Conservation (phyloP, 768 basidiomycete genomes). For the Hemileccinum impolitum region DNA sequence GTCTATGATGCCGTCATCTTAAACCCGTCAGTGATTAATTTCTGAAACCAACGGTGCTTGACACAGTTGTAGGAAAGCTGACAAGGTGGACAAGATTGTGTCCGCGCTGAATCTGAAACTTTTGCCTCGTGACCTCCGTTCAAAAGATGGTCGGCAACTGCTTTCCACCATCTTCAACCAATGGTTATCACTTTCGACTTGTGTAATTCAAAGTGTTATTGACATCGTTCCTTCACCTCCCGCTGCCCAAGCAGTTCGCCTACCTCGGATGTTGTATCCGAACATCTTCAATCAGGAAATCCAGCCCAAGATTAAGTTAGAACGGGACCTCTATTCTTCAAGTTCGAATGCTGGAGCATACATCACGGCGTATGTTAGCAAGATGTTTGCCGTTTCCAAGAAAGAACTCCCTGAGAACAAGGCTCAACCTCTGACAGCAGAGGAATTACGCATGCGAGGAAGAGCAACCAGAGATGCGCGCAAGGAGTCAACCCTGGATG, state of each 20-base stretch:
- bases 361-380: conserved; percentile 88
- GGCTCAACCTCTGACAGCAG: conserved; percentile 69
- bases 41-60: conserved; percentile 2
- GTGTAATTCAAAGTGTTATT: conserved; percentile 87
- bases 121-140: conserved; percentile 81
- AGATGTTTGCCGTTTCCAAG: conserved; percentile 92
- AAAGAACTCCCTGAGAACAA: conserved; percentile 86
- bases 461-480: conserved; percentile 48
- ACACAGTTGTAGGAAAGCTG: conserved; percentile 63
- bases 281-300: conserved; percentile 58
- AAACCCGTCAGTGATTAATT: conserved; percentile 69
- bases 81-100: conserved; percentile 88
- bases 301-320: conserved; percentile 74
- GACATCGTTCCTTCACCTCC: conserved; percentile 92
- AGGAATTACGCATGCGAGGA: conserved; percentile 73
- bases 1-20: conserved; percentile 88
- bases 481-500: conserved; percentile 32
- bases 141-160: conserved; percentile 84
- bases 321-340: conserved; percentile 76
- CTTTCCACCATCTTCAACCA: conserved; percentile 87
- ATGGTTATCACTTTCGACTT: conserved; percentile 93
- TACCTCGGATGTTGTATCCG: conserved; percentile 92
- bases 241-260: conserved; percentile 72
- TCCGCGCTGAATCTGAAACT: conserved; percentile 79
- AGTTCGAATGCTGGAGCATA: conserved; percentile 53